phyloP scores from a whole-genome alignment of 805 yeast species.

The Saccharomycopsis vini region DNA sequence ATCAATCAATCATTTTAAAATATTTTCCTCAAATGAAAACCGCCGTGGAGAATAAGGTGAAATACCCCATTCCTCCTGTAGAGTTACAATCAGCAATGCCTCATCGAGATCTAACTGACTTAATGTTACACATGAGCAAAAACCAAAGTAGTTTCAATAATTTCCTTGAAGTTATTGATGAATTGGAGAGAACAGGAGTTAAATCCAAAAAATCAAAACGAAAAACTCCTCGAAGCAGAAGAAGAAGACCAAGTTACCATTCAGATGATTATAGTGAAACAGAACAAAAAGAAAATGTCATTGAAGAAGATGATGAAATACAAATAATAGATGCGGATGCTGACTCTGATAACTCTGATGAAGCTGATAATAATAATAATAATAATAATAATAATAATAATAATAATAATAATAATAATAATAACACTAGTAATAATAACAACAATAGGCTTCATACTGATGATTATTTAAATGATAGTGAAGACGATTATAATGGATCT shows the following conservation, averaged over 20 bases:
- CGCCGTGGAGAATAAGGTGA: not conserved
- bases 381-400: too few species aligned
- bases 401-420: too few species aligned
- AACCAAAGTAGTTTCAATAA: not conserved
- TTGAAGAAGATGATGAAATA: not conserved
- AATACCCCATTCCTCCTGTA: constrained; percentile 3
- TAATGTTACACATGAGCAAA: not conserved
- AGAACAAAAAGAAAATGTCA: not conserved
- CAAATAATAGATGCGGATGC: not conserved
- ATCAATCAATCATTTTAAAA: not conserved
- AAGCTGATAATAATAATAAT: not conserved
- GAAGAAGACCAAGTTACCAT: not conserved
- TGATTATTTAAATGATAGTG: too few species aligned
- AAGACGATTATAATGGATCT: too few species aligned
- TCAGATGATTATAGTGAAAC: too few species aligned
- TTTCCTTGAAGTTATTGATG: not conserved
- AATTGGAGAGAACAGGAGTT: not conserved
- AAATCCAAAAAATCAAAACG: not conserved
- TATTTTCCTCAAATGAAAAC: constrained; percentile 1
- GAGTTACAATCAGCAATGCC: not conserved
- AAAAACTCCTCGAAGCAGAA: not conserved
- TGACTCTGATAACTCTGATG: not conserved
- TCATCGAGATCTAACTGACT: not conserved
- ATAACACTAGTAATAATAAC: too few species aligned
- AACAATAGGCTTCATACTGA: too few species aligned